These are phyloP conservation scores for Magnolia changhungtana DNA, from an alignment of 164 flowering plant genomes.

Conservation along the genomic window DNA sequence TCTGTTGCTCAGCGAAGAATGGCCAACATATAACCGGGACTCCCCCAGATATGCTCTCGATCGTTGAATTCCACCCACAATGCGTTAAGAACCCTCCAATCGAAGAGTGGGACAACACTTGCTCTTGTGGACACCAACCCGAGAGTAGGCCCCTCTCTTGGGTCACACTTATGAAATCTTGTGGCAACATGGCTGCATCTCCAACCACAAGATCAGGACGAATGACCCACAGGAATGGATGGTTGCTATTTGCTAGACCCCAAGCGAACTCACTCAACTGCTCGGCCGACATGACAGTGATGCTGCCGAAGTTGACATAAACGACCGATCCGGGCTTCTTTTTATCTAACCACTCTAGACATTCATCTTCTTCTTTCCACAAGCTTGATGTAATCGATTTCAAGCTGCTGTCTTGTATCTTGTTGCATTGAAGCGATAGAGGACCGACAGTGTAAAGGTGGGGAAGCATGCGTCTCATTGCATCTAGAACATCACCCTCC, in stretches of 20 bases:
- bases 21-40: slow-evolving; percentile 18
- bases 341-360: slow-evolving; percentile 32
- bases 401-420: background rate
- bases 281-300: slow-evolving; percentile 20
- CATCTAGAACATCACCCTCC: slow-evolving; percentile 10
- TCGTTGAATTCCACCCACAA: too few relatives aligned
- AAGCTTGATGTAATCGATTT: too few relatives aligned
- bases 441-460: slow-evolving; percentile 10
- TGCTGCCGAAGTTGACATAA: slow-evolving; percentile 39
- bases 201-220: slow-evolving; percentile 42
- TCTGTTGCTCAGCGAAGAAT: slow-evolving; percentile 33
- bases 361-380: slow-evolving; percentile 3
- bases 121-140: too few relatives aligned
- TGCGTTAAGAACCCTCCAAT: too few relatives aligned
- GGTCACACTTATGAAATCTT: slow-evolving; percentile 9
- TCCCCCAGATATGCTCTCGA: too few relatives aligned
- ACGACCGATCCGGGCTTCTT: slow-evolving; percentile 24
- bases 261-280: slow-evolving; percentile 35
- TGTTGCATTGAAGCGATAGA: slow-evolving; percentile 7
- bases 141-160: background rate
- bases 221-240: slow-evolving; percentile 44
- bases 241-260: slow-evolving; percentile 36
- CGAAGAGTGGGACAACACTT: too few relatives aligned
- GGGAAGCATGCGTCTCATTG: slow-evolving; percentile 2
- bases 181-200: slow-evolving; percentile 8